Conservation (phyloP, 192 early-diverging fungal genomes). For the Coemansia sp. region DNA sequence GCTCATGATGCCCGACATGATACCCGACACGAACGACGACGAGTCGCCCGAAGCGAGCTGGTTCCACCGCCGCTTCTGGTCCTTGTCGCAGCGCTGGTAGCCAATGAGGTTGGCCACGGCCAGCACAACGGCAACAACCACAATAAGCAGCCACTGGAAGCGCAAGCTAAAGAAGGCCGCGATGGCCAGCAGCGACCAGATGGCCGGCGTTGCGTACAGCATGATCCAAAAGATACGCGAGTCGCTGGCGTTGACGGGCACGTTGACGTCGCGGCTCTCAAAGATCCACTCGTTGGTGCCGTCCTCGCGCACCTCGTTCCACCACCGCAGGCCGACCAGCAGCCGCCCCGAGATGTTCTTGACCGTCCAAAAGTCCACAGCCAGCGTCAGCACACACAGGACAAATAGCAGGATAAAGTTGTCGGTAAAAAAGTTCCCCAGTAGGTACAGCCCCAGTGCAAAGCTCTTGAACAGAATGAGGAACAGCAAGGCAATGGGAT, state of each 20-base stretch:
- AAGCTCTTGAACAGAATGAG: conserved; percentile 78
- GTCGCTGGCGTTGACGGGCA: conserved; percentile 81
- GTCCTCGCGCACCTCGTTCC: conserved; percentile 97
- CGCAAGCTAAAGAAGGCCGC: conserved; percentile 65
- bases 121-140: conserved; percentile 76
- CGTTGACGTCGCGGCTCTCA: conserved; percentile 67
- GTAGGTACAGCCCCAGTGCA: conserved; percentile 81
- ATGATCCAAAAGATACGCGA: conserved; percentile 89
- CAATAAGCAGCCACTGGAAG: conserved; percentile 79
- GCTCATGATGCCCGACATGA: conserved; percentile 50
- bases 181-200: conserved; percentile 80
- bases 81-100: conserved; percentile 94
- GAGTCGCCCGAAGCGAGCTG: conserved; percentile 54
- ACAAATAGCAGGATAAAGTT: conserved; percentile 91
- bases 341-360: conserved; percentile 97
- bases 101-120: conserved; percentile 91
- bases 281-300: conserved; percentile 95
- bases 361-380: conserved; percentile 99
- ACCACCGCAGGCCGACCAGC: conserved; percentile 97
- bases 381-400: conserved; percentile 80
- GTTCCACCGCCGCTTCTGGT: conserved; percentile 70
- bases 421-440: conserved; percentile 74
- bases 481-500: conserved; percentile 87
- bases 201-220: conserved; percentile 75
- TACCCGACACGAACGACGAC: conserved; percentile 36